Evolutionary conservation across 1,284 basidiomycete species (phyloP).

Genomic region (Afroboletus lepidellus): DNA sequence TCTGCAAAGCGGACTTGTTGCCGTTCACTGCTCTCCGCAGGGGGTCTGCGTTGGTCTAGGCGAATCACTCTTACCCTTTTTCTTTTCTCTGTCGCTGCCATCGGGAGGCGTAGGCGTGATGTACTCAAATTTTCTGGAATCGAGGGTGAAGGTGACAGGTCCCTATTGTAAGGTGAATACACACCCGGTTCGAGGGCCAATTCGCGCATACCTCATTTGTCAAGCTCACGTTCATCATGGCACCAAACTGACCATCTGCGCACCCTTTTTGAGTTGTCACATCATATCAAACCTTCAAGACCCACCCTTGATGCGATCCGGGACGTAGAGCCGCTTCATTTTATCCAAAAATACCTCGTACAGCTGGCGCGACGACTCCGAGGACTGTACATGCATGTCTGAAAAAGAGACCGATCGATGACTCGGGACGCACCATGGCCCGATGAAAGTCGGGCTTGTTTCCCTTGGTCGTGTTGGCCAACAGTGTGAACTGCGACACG

Average conservation of each 20-base stretch:
- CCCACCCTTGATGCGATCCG: conserved; percentile 77
- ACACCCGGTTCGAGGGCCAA: conserved; percentile 1
- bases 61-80: conserved; percentile 4
- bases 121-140: conserved; percentile 70
- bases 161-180: conserved; percentile 46
- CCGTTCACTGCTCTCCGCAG: conserved; percentile 8
- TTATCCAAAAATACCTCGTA: conserved; percentile 73
- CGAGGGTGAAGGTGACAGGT: conserved; percentile 80
- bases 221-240: conserved; percentile 88
- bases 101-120: conserved; percentile 25
- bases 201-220: conserved; percentile 71
- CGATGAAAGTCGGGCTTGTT: conserved; percentile 89
- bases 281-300: not conserved
- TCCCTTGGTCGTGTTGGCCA: conserved; percentile 85
- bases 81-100: conserved; percentile 10
- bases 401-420: not conserved
- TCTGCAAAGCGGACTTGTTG: not conserved
- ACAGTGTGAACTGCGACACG: conserved; percentile 88
- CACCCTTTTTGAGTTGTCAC: not conserved
- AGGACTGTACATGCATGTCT: conserved; percentile 42
- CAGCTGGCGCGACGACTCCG: conserved; percentile 65
- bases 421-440: conserved; percentile 64
- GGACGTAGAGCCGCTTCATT: conserved; percentile 62
- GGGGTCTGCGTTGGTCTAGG: conserved; percentile 4
- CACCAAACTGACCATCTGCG: conserved; percentile 86